These are phyloP conservation scores for Vanderwaltozyma polyspora DNA, from an alignment of 805 yeast genomes.

Conservation along the genomic window DNA sequence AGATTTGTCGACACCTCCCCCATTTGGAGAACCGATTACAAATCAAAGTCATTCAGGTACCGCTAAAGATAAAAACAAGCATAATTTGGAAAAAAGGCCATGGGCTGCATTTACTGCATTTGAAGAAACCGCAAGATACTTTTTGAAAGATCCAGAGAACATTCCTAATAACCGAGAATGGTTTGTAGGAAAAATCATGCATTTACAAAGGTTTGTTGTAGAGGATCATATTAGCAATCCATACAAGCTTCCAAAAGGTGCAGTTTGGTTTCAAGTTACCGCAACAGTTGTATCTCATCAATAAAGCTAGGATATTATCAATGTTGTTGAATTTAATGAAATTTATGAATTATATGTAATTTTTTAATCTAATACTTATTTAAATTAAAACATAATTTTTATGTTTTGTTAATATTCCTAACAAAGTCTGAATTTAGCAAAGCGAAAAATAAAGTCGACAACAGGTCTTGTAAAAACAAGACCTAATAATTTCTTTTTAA, in stretches of 20 bases:
- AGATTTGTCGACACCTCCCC: slow-evolving; percentile 26
- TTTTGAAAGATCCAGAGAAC: slow-evolving; percentile 39
- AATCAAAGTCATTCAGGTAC: slow-evolving; percentile 2
- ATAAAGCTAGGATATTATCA: too few relatives aligned
- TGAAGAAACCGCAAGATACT: slow-evolving; percentile 70
- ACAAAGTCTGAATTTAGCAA: too few relatives aligned
- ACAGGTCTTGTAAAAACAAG: too few relatives aligned
- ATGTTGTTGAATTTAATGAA: too few relatives aligned
- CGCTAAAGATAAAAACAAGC: background rate
- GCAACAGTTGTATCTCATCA: slow-evolving; percentile 28
- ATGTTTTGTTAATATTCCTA: too few relatives aligned
- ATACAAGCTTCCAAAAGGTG: slow-evolving; percentile 49
- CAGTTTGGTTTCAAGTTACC: slow-evolving; percentile 52
- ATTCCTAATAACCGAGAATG: slow-evolving; percentile 51
- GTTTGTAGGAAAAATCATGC: slow-evolving; percentile 61
- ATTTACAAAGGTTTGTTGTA: slow-evolving; percentile 45
- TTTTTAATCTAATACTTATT: too few relatives aligned
- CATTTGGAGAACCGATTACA: slow-evolving; percentile 14
- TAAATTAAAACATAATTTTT: too few relatives aligned
- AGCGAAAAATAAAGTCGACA: too few relatives aligned
- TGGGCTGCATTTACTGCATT: slow-evolving; percentile 92
- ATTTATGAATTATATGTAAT: too few relatives aligned
- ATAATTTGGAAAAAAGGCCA: slow-evolving; percentile 31
- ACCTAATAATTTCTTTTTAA: too few relatives aligned
- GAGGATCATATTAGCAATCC: slow-evolving; percentile 45